These are phyloP conservation scores for Pinus albicaulis DNA, from an alignment of 75 land plant species.

Conservation along the genomic window DNA sequence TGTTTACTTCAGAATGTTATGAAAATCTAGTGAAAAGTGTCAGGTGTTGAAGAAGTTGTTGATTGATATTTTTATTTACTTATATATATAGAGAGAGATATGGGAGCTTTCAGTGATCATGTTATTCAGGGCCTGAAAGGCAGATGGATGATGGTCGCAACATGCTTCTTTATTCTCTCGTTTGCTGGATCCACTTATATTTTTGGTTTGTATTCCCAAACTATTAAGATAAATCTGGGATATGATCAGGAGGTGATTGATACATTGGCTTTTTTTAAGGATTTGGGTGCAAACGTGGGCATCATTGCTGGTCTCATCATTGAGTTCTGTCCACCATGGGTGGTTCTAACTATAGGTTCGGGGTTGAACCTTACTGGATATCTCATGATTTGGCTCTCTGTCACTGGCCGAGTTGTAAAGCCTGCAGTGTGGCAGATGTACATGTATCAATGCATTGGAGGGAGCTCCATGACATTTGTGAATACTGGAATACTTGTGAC, in stretches of 20 bases:
- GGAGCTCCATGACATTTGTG: constrained; percentile 31
- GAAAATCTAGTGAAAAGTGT: no score
- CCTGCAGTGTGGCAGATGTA: constrained; percentile 44
- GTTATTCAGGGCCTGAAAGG: constrained; percentile 4
- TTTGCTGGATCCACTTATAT: constrained; percentile 29
- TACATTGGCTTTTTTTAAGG: constrained; percentile 35
- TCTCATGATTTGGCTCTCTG: constrained; percentile 39
- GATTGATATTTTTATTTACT: no score
- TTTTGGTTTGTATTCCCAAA: constrained; percentile 43
- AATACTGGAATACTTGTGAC: constrained; percentile 38
- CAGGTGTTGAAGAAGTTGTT: no score
- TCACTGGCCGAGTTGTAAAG: constrained; percentile 15
- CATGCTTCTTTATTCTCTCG: constrained; percentile 25
- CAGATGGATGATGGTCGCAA: constrained; percentile 40
- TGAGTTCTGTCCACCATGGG: constrained; percentile 30
- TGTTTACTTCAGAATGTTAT: no score
- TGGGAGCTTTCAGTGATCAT: background rate
- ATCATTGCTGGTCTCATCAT: constrained; percentile 28
- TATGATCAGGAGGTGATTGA: constrained; percentile 31
- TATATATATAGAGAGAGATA: no score
- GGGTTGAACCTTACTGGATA: constrained; percentile 24
- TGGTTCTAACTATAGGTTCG: constrained; percentile 26
- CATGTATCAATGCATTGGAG: constrained; percentile 25
- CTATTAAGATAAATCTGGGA: constrained; percentile 17
- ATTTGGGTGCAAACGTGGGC: constrained; percentile 35